Base-by-base conservation (phyloP, 202 grass and related monocot species). In the Zoysia matrella region DNA sequence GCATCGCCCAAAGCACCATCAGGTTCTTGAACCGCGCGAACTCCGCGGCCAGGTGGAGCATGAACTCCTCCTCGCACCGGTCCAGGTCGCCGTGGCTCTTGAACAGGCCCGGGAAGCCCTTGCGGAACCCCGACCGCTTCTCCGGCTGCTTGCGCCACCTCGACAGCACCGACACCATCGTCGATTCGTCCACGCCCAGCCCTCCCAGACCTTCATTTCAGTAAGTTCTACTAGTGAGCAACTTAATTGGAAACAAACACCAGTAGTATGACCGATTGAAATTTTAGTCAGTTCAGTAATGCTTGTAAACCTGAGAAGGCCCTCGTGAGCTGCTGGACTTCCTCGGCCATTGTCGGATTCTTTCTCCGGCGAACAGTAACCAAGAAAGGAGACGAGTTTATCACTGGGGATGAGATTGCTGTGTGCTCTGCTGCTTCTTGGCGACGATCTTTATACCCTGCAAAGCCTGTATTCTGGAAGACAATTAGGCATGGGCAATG, bases 1-100 rank as follows among this genome's bases (percentile, higher is more conserved):
- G 95, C 95, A 89, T 98, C 39, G 90, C 90, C 95, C 90, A 98
- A 50, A 90, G 63, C 85, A 98, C 92, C 76, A 86, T 80, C n/a
- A 98, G 77, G 74, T 98, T 76, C 91, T 95, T 92, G 79, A 98
- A 95, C 9, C 95, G 90, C 2, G 89, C 83, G 82, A 98, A 98
- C 77, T 98, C 96, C 8, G 80, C 60, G n/a, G 88, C 52, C 2
- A 95, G 90, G 77, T 75, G 83, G 1, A 80, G 77, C 70, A 98
- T 54, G 82, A 83, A 92, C 69, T 85, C 89, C 48, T 98, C 92
- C 85, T 93, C 85, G 74, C 87, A 88, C 67, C 56, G 78, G 74
- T 98, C 92, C 5, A 98, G 85, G 62, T 86, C 83, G 69, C 95
- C 88, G 8, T 87, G 75, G 46, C 77, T 58, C 42, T 11, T 71